Conservation (phyloP, 1,139 yeast species). For the Hemisphaericaspora lyxosophila region DNA sequence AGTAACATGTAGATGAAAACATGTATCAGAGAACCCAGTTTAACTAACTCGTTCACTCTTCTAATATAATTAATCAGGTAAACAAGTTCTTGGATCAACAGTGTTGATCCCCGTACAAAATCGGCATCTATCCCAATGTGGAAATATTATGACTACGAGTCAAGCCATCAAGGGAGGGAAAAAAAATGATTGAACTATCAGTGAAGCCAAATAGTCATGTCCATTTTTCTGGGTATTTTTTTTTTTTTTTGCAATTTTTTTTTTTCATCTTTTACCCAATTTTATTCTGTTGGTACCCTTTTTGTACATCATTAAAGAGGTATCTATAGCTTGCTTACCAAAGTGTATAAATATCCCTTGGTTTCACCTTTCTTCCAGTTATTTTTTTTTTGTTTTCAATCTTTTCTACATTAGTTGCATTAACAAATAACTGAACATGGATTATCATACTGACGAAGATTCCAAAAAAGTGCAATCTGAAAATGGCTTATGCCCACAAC, state of each 20-base stretch:
- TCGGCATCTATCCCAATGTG: background rate
- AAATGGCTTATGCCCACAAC: background rate
- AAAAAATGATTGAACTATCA: slow-evolving; percentile 1
- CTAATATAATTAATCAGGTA: too few relatives aligned
- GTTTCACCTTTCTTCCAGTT: background rate
- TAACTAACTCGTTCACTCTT: too few relatives aligned
- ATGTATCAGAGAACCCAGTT: too few relatives aligned
- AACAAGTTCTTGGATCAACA: too few relatives aligned
- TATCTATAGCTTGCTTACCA: background rate
- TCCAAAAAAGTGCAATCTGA: background rate
- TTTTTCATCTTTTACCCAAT: background rate
- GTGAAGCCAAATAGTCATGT: too few relatives aligned
- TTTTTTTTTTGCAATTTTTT: slow-evolving; percentile 1
- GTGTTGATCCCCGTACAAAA: too few relatives aligned
- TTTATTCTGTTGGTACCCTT: background rate
- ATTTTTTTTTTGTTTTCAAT: too few relatives aligned
- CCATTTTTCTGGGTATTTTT: too few relatives aligned
- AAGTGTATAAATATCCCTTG: slow-evolving; percentile 1
- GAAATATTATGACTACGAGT: slow-evolving; percentile 2
- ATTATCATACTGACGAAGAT: background rate
- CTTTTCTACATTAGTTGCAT: too few relatives aligned
- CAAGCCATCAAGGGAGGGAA: background rate
- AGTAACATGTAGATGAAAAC: too few relatives aligned
- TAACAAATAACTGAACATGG: too few relatives aligned
- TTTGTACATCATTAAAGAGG: background rate